Evolutionary conservation across 106 monocot genomes (phyloP).

Genomic region (Agapanthus africanus): DNA sequence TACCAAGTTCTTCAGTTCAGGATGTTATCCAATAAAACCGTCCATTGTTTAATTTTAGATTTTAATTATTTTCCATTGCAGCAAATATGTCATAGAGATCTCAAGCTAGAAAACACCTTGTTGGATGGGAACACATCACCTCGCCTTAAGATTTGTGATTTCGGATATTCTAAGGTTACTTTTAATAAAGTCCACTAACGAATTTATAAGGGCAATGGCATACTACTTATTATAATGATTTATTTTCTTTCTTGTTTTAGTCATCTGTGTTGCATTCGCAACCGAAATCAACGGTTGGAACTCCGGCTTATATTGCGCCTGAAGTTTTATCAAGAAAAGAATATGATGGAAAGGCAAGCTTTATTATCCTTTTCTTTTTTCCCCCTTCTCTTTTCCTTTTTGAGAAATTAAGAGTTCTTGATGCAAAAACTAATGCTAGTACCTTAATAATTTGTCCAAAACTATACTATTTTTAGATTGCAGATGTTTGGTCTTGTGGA

Average conservation of each 20-base stretch:
- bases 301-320: constrained; percentile 83
- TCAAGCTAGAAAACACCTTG: constrained; percentile 76
- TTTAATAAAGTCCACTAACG: not conserved
- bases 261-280: constrained; percentile 73
- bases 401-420: not conserved
- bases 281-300: constrained; percentile 81
- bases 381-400: not conserved
- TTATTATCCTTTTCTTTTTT: not conserved
- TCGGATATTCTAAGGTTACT: constrained; percentile 78
- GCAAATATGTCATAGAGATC: constrained; percentile 83
- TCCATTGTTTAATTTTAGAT: not conserved
- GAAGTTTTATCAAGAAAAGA: constrained; percentile 66
- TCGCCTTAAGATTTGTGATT: constrained; percentile 76
- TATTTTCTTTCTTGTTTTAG: constrained; percentile 16
- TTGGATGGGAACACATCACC: constrained; percentile 68
- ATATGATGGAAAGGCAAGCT: constrained; percentile 75
- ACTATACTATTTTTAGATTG: constrained; percentile 33
- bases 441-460: not conserved
- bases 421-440: not conserved
- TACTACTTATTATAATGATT: not conserved
- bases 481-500: constrained; percentile 93
- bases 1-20: not conserved
- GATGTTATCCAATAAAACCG: not conserved
- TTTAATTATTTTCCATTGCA: constrained; percentile 11
- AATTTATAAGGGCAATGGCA: not conserved